Percentiles rank a stretch among this genome's conserved stretches.
Evolutionary conservation across 1,284 basidiomycete genomes (phyloP).

Genomic region (Trametes pubescens): DNA sequence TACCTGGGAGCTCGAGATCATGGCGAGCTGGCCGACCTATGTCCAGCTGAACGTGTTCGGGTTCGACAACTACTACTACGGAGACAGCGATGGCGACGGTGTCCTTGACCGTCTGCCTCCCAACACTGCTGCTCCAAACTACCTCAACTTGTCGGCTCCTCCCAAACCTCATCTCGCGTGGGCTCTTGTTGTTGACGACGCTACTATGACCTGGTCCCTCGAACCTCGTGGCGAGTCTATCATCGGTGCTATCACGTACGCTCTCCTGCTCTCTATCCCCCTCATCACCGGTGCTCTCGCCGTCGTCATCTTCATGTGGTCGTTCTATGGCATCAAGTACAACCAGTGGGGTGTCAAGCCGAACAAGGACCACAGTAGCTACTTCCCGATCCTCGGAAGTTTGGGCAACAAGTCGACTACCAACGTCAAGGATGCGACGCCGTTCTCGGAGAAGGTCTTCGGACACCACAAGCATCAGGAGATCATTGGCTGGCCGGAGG

Average conservation of each 20-base stretch:
- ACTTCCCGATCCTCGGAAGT: slow-evolving; percentile 79
- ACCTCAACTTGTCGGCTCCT: slow-evolving; percentile 88
- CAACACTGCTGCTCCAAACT: slow-evolving; percentile 86
- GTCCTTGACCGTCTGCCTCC: slow-evolving; percentile 90
- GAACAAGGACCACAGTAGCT: slow-evolving; percentile 67
- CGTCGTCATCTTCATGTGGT: slow-evolving; percentile 90
- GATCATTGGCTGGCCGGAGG: slow-evolving; percentile 92
- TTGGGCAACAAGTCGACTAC: slow-evolving; percentile 71
- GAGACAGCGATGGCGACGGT: slow-evolving; percentile 87
- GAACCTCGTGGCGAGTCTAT: slow-evolving; percentile 82
- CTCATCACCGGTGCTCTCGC: slow-evolving; percentile 85
- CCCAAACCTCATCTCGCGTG: slow-evolving; percentile 85
- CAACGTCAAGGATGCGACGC: slow-evolving; percentile 63
- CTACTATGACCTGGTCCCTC: slow-evolving; percentile 78
- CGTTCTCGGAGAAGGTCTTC: slow-evolving; percentile 72
- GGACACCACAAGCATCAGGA: slow-evolving; percentile 57
- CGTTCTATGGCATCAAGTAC: slow-evolving; percentile 94
- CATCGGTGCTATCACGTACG: slow-evolving; percentile 86
- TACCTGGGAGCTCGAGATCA: slow-evolving; percentile 83
- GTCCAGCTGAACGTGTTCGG: slow-evolving; percentile 90
- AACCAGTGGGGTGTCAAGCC: slow-evolving; percentile 89
- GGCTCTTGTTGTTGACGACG: slow-evolving; percentile 83
- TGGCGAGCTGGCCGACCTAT: slow-evolving; percentile 88
- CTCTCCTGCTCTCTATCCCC: slow-evolving; percentile 81
- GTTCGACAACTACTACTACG: slow-evolving; percentile 91